A percentile compares a stretch with the other conserved stretches of the same genome.
phyloP scores from a whole-genome alignment of 2,329 filamentous ascomycete species.

The Fusarium phyllophilum region DNA sequence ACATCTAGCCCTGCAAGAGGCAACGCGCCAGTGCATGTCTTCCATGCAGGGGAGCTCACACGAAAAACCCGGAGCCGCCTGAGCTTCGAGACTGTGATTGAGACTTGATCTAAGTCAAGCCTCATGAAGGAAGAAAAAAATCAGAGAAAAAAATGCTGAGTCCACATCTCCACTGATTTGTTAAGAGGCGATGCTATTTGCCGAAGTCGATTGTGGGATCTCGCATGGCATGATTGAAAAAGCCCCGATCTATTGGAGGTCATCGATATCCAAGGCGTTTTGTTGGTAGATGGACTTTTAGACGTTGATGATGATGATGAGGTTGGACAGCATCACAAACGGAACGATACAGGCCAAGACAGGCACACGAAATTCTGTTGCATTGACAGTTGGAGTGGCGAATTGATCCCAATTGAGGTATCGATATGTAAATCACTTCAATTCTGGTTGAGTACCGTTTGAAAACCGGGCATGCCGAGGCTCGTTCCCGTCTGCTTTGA shows the following conservation, averaged over 20 bases:
- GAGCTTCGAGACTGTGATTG: constrained; percentile 6
- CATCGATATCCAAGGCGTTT: background rate
- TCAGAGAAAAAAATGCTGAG: background rate
- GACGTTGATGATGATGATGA: background rate
- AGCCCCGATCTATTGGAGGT: background rate
- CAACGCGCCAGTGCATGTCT: constrained; percentile 26
- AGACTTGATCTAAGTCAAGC: background rate
- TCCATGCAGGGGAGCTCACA: constrained; percentile 38
- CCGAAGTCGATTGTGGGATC: background rate
- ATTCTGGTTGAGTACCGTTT: constrained; percentile 11
- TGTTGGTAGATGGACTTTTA: background rate
- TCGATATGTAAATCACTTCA: constrained; percentile 25
- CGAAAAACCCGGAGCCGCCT: constrained; percentile 24
- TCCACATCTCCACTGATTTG: constrained; percentile 16
- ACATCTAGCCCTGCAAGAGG: constrained; percentile 22
- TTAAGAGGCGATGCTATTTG: constrained; percentile 8
- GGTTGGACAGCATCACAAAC: background rate
- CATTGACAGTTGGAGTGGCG: constrained; percentile 18
- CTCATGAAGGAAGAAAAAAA: background rate
- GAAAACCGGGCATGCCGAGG: constrained; percentile 26
- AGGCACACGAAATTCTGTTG: background rate
- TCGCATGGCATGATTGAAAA: constrained; percentile 1
- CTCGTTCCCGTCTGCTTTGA: background rate
- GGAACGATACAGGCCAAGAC: background rate
- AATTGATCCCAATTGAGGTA: constrained; percentile 16